Evolutionary conservation across 2,329 filamentous ascomycete species (phyloP), one percentile per base, ranked within the genome.

Genomic region (Venturia pyrina): DNA sequence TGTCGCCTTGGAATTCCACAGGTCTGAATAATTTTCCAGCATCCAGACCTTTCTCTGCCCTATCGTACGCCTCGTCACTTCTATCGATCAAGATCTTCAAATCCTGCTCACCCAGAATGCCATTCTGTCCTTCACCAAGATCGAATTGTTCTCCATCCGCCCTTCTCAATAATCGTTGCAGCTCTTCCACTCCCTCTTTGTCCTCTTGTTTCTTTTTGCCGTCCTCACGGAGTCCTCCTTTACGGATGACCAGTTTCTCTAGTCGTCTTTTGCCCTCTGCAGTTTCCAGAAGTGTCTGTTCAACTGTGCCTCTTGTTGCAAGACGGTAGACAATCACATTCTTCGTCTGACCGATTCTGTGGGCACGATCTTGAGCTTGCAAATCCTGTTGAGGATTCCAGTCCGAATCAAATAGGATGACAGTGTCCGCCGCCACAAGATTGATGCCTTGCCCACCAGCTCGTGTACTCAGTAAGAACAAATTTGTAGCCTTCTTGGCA

Each of bases 381-480:
- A 99, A 81, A 75, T 99, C 95, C 73, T 97, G 93, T 74, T 99
- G 95, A 0, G 95, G 95, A 71, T 99, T 99, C 87, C 93, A 97
- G 72, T 96, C 86, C 11, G 83, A 87, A 75, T 98, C 93, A 70
- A 95, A 98, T 0, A 98, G 81, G 59, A 98, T 89, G 13, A 97
- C 93, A 0, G 93, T 97, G 71, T 98, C 93, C 0, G 93, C 93
- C 0, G 88, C 88, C 0, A 91, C 91, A 0, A 98, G 86, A 72
- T 97, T 98, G 80, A 98, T 98, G 62, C 93, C 93, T 72, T 96
- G 92, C 0, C 95, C 95, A 28, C 95, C 95, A 0, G 95, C 95
- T 17, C 95, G 85, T 0, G 95, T 99, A 3, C 89, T 93, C 0
- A 99, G 82, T 3, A 98, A 79, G 73, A 99, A 99, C 34, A 99